Evolutionary conservation across 208 protist species (phyloP), one percentile per base, ranked within the genome.

Genomic region (Borovskyia barvae): DNA sequence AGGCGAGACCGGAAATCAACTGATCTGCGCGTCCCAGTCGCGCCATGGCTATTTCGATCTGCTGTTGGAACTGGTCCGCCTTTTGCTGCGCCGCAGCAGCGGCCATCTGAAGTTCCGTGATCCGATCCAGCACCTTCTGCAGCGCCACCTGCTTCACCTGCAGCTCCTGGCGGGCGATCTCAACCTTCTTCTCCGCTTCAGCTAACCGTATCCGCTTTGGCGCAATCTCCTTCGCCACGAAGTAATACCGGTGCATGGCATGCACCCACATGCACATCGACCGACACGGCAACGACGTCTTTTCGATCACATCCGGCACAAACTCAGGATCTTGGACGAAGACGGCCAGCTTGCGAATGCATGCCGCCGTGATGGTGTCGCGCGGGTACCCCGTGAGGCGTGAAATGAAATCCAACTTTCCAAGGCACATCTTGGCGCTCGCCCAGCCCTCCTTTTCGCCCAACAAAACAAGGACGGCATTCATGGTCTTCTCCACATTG

Each of bases 201-300:
- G 64, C 67, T 30, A 95, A 68, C 49, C 77, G 75, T 50, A 79
- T 80, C 32, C 87, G 82, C 75, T 95, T 94, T 28, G 93, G 90
- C n/a, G 85, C 84, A 39, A 97, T 77, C 32, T 90, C 85, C 71
- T 93, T 94, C 14, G 86, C 80, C 14, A 98, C 91, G 19, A 89
- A 79, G 62, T 92, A 85, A 75, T 98, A 99, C 55, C 82, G 88
- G 72, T 97, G 79, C 71, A 97, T 97, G 29, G 96, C 96, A 29
- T 83, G 76, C 17, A 90, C 89, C 97, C 97, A 99, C 90, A 95
- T 92, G 72, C 93, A 98, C 56, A 99, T 87, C 35, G 91, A 97
- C 26, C 84, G 88, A 51, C 93, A 95, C 20, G 97, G 94, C 66
- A 84, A 67, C 17, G 95, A 98, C 30, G 85, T 93, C 66, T 96